phyloP scores from a whole-genome alignment of 257 asterid species.

The Solanum verrucosum region DNA sequence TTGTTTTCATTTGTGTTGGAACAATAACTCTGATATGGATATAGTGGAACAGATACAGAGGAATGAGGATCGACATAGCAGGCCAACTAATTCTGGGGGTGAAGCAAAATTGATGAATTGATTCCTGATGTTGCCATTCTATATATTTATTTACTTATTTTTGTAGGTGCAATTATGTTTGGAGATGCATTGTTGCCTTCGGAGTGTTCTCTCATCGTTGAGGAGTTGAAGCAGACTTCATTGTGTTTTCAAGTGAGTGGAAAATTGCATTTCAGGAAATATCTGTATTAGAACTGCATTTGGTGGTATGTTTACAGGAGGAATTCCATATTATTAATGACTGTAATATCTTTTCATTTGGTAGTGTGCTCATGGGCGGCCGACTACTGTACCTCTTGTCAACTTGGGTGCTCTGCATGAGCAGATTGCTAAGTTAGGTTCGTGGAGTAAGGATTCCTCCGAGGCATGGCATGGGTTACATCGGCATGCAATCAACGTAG shows the following conservation, averaged over 20 bases:
- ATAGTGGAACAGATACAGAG: background rate
- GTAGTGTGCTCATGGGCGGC: constrained; percentile 99
- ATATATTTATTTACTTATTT: background rate
- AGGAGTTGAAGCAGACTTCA: constrained; percentile 82
- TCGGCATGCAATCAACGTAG: constrained; percentile 46
- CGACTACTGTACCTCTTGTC: constrained; percentile 85
- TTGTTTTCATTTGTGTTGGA: background rate
- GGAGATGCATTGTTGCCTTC: constrained; percentile 86
- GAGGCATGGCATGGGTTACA: constrained; percentile 65
- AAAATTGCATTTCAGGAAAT: background rate
- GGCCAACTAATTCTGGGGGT: background rate
- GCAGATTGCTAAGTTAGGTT: constrained; percentile 40
- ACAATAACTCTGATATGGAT: background rate
- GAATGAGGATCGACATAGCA: background rate
- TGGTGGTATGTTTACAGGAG: background rate
- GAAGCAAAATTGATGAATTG: background rate
- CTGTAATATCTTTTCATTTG: background rate
- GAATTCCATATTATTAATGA: background rate
- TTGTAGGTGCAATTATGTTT: constrained; percentile 91
- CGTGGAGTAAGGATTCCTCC: constrained; percentile 7
- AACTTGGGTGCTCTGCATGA: constrained; percentile 50
- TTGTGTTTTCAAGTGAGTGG: constrained; percentile 85
- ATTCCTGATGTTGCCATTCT: background rate
- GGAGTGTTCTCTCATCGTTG: constrained; percentile 86
- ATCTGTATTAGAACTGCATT: background rate